Evolutionary conservation across 495 filamentous ascomycete species (phyloP).

Genomic region (Penicillium samsonianum): DNA sequence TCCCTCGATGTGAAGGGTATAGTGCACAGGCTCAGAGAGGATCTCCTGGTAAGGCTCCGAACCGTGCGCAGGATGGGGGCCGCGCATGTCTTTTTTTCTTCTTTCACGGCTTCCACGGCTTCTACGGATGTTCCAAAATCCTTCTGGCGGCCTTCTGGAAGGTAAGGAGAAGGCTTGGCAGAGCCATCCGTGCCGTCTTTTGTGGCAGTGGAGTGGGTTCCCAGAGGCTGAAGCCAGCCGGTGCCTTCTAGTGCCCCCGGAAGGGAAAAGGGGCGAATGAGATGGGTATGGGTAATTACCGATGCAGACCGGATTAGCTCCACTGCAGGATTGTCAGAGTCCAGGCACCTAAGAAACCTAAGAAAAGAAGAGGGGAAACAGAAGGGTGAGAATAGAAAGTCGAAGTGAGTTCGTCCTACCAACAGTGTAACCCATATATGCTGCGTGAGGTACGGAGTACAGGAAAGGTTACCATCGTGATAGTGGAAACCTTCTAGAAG

Average conservation of each 20-base stretch:
- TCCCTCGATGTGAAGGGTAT: background rate
- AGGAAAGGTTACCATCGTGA: background rate
- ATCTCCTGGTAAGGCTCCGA: conserved; percentile 12
- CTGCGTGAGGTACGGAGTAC: background rate
- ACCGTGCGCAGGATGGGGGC: conserved; percentile 25
- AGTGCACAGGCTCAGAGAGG: conserved; percentile 17
- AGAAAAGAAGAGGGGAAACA: background rate
- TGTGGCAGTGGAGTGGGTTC: conserved; percentile 29
- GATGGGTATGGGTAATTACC: conserved; percentile 27
- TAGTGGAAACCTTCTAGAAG: conserved; percentile 32
- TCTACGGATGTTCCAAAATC: conserved; percentile 33
- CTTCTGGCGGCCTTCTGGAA: conserved; percentile 46
- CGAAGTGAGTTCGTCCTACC: conserved; percentile 2
- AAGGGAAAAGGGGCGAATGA: conserved; percentile 24
- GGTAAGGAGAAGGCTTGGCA: conserved; percentile 42
- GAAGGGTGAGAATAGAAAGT: conserved; percentile 1
- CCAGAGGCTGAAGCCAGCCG: conserved; percentile 30
- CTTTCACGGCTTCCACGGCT: conserved; percentile 20
- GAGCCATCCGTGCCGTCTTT: conserved; percentile 28
- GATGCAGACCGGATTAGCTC: conserved; percentile 15
- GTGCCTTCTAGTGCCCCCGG: conserved; percentile 18
- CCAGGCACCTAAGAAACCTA: background rate
- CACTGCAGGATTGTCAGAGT: conserved; percentile 22
- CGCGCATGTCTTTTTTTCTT: conserved; percentile 11
- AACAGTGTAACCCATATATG: conserved; percentile 8